Evolutionary conservation across 2,329 filamentous ascomycete genomes (phyloP).

Genomic region (Aspergillus fructus): DNA sequence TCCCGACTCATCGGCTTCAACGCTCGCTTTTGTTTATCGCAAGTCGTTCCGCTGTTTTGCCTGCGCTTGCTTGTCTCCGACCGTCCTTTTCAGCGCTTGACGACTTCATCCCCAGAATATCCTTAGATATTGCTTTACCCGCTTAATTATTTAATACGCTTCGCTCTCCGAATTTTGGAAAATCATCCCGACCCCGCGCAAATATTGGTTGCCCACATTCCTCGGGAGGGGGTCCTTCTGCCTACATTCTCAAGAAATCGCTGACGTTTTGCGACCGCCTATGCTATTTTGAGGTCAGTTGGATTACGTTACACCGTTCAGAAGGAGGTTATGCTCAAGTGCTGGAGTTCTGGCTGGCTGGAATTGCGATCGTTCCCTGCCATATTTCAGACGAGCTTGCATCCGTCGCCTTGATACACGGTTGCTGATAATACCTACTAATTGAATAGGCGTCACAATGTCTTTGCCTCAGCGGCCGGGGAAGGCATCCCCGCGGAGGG

Average conservation of each 20-base stretch:
- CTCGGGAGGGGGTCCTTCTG: not conserved
- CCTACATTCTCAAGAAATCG: not conserved
- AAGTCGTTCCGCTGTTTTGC: not conserved
- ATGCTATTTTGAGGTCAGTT: slow-evolving; percentile 12
- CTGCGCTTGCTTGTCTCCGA: slow-evolving; percentile 5
- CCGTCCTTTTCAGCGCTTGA: slow-evolving; percentile 5
- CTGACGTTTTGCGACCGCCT: not conserved
- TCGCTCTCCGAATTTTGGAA: not conserved
- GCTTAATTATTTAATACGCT: not conserved
- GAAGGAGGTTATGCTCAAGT: not conserved
- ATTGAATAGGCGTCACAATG: slow-evolving; percentile 32
- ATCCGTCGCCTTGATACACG: not conserved
- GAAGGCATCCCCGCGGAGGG: slow-evolving; percentile 59
- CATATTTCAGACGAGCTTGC: not conserved
- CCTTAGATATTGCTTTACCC: not conserved
- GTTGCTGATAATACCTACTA: not conserved
- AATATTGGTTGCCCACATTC: slow-evolving; percentile 3
- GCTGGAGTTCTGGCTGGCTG: not conserved
- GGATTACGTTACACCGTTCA: not conserved
- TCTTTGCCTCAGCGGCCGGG: slow-evolving; percentile 63
- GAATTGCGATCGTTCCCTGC: not conserved
- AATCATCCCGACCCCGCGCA: not conserved
- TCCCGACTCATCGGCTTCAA: not conserved
- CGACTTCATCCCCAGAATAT: not conserved
- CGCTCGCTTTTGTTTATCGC: slow-evolving; percentile 10